A percentile compares a stretch with the other conserved stretches of the same genome.
phyloP scores from a whole-genome alignment of 345 rosid species.

The Combretum micranthum region DNA sequence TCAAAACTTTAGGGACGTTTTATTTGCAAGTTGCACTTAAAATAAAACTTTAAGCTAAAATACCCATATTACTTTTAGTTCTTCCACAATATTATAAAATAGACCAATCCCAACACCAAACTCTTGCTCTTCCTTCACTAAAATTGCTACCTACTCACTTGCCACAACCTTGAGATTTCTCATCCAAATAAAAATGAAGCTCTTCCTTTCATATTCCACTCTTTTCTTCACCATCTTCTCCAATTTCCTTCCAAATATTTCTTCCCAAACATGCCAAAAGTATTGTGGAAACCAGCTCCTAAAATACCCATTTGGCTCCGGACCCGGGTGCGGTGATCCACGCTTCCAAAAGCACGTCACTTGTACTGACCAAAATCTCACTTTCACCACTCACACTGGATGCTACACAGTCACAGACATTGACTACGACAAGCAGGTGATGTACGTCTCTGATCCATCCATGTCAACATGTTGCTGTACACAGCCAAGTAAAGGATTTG shows the following conservation, averaged over 20 bases:
- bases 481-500: slow-evolving; percentile 74
- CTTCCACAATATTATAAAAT: too few species aligned
- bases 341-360: slow-evolving; percentile 60
- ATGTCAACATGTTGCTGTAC: slow-evolving; percentile 88
- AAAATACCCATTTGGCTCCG: slow-evolving; percentile 73
- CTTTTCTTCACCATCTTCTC: background rate
- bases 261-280: slow-evolving; percentile 58
- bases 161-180: too few species aligned
- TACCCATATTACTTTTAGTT: too few species aligned
- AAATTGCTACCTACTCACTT: too few species aligned
- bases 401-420: slow-evolving; percentile 59
- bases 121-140: background rate
- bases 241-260: slow-evolving; percentile 12
- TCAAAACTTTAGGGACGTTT: too few species aligned
- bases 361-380: slow-evolving; percentile 47
- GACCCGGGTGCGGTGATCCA: slow-evolving; percentile 81
- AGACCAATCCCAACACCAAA: too few species aligned
- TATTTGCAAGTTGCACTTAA: too few species aligned
- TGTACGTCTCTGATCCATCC: slow-evolving; percentile 64
- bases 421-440: slow-evolving; percentile 51
- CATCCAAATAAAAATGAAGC: background rate
- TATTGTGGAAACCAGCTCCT: slow-evolving; percentile 54
- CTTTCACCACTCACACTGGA: slow-evolving; percentile 74
- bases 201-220: background rate
- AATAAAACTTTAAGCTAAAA: too few species aligned